Conservation (phyloP, 1,139 yeast genomes). For the Candida anutae region DNA sequence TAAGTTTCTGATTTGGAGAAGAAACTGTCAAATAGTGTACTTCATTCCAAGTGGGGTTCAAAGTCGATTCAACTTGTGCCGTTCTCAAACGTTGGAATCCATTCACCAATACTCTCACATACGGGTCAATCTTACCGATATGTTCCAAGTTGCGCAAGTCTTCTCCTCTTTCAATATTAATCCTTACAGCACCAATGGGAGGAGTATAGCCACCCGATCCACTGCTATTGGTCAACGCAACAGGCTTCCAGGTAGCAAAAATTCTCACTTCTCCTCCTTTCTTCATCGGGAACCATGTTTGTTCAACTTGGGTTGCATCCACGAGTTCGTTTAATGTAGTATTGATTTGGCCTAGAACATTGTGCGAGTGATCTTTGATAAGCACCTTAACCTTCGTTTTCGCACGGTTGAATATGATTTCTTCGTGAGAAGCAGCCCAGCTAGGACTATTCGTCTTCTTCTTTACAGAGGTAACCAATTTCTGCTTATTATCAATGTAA, state of each 20-base stretch:
- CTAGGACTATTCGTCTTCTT: conserved; percentile 63
- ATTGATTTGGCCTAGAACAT: conserved; percentile 53
- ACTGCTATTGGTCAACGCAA: conserved; percentile 54
- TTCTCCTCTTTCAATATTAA: conserved; percentile 62
- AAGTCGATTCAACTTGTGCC: conserved; percentile 54
- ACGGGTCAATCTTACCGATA: conserved; percentile 90
- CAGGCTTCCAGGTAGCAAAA: conserved; percentile 79
- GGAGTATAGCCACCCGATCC: conserved; percentile 79
- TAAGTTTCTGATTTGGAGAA: conserved; percentile 71
- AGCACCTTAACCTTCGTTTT: conserved; percentile 59
- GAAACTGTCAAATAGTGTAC: conserved; percentile 74
- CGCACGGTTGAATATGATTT: conserved; percentile 67
- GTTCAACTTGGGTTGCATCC: conserved; percentile 72
- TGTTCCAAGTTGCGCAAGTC: conserved; percentile 78
- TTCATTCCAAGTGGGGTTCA: conserved; percentile 83
- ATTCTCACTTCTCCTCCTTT: conserved; percentile 70
- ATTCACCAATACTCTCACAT: conserved; percentile 70
- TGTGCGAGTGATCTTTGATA: conserved; percentile 53
- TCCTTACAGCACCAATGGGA: conserved; percentile 87
- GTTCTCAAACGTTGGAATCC: conserved; percentile 77
- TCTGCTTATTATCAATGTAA: conserved; percentile 51
- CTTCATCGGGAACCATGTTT: conserved; percentile 63
- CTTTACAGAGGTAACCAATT: conserved; percentile 47
- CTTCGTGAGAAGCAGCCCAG: conserved; percentile 62
- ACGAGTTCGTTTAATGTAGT: conserved; percentile 63